Evolutionary conservation across 768 basidiomycete genomes (phyloP), one percentile per base, ranked within the genome.

Genomic region (Amanita polypyramis): DNA sequence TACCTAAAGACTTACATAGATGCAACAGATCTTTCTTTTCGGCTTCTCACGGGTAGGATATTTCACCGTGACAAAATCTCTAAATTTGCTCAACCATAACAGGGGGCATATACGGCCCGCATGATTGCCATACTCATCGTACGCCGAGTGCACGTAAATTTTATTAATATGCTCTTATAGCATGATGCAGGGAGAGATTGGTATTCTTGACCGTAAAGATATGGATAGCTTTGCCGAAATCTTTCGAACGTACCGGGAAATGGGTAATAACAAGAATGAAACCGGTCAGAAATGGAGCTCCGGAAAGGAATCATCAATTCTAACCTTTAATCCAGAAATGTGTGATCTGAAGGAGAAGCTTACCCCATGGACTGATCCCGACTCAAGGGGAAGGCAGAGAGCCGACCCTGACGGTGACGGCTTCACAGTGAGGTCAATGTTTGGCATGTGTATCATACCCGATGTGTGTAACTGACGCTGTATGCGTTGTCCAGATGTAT

Each of bases 61-160:
- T 20, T 8, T 20, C 19, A 36, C 11, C 30, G 29, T n/a, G 5
- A 17, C 33, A 37, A 8, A 17, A 27, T 23, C 37, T 7, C 25
- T 21, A 23, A 47, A 14, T 25, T 11, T 39, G 4, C 39, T 48
- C 4, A 45, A 12, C 44, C 43, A n/a, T 43, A 12, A 30, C 48
- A 84, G 82, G 85, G 84, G 4, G 85, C 82, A 52, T 87, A 85
- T 58, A 85, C 85, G 0, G 85, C 74, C 5, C 71, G 85, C 27
- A 85, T 84, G 80, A 70, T 84, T 7, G 82, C 81, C 6, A 73
- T 73, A 68, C 75, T 86, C 55, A 80, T 85, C 50, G 81, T 81
- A 55, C 30, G 73, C 44, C 30, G 15, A n/a, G 50, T 45, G 47
- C 11, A 39, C 37, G 44, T 45, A 25, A 34, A 19, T 46, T 27